Percentiles rank a stretch among this genome's conserved stretches.
phyloP scores from a whole-genome alignment of 2,329 filamentous ascomycete genomes.

The Furcasterigmium sp. region DNA sequence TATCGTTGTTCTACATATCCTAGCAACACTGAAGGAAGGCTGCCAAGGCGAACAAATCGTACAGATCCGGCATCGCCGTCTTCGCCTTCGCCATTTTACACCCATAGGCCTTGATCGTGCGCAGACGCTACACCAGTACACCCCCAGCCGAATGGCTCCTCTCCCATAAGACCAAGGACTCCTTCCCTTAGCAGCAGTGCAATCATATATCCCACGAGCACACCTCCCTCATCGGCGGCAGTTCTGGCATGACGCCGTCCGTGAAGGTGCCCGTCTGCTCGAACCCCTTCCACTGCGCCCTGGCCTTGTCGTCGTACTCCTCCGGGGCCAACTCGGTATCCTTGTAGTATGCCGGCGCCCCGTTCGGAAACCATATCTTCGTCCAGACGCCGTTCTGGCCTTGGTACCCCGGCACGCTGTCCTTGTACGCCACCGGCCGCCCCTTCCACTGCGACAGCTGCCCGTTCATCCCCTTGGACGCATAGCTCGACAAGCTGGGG shows the following conservation, averaged over 20 bases:
- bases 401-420: conserved; percentile 39
- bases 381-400: conserved; percentile 51
- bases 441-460: conserved; percentile 57
- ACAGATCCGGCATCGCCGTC: no score
- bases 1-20: no score
- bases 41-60: no score
- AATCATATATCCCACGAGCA: conserved; percentile 68
- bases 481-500: conserved; percentile 38
- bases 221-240: conserved; percentile 75
- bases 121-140: no score
- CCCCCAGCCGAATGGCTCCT: no score
- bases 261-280: conserved; percentile 62
- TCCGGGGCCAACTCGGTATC: conserved; percentile 57
- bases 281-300: conserved; percentile 60
- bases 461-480: conserved; percentile 33
- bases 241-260: conserved; percentile 65
- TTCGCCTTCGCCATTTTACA: no score
- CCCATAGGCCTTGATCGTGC: no score
- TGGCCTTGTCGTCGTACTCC: conserved; percentile 53
- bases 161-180: no score
- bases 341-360: conserved; percentile 57
- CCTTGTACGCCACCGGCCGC: conserved; percentile 55
- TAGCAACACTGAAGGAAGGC: no score
- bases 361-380: conserved; percentile 70
- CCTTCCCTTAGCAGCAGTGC: no score